Conservation (phyloP, 2,329 filamentous ascomycete genomes). For the Gnomoniopsis sp. region DNA sequence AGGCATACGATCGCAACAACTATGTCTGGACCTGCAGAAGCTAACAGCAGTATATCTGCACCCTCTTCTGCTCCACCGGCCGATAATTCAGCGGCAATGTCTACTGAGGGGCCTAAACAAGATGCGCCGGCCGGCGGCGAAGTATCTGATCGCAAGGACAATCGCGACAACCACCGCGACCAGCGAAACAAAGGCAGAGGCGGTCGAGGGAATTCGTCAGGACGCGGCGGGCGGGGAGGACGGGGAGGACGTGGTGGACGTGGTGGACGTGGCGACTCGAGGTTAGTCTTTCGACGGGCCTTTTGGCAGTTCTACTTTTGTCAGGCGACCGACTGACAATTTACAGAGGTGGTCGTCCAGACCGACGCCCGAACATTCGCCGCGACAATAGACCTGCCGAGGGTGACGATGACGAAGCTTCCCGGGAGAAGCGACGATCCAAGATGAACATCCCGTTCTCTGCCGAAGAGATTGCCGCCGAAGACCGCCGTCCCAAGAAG, state of each 20-base stretch:
- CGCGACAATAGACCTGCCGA: constrained; percentile 17
- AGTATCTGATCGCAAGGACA: constrained; percentile 2
- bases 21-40: constrained; percentile 15
- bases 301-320: not conserved
- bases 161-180: constrained; percentile 7
- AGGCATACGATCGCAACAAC: constrained; percentile 7
- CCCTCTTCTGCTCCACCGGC: not conserved
- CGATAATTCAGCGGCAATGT: not conserved
- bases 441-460: constrained; percentile 56
- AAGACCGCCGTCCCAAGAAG: constrained; percentile 85
- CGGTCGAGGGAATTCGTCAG: constrained; percentile 2
- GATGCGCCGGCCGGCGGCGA: constrained; percentile 2
- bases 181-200: not conserved
- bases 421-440: constrained; percentile 38
- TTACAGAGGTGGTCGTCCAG: constrained; percentile 6
- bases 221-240: constrained; percentile 5
- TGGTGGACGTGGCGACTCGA: constrained; percentile 7
- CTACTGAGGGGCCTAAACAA: not conserved
- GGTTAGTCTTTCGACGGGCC: not conserved
- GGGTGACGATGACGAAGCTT: constrained; percentile 7
- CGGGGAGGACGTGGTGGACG: constrained; percentile 7
- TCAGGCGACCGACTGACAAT: not conserved
- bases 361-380: constrained; percentile 4
- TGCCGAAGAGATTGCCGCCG: constrained; percentile 81
- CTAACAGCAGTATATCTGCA: not conserved